Conservation (phyloP, 2,329 filamentous ascomycete genomes). For the Xylariaceae sp. region DNA sequence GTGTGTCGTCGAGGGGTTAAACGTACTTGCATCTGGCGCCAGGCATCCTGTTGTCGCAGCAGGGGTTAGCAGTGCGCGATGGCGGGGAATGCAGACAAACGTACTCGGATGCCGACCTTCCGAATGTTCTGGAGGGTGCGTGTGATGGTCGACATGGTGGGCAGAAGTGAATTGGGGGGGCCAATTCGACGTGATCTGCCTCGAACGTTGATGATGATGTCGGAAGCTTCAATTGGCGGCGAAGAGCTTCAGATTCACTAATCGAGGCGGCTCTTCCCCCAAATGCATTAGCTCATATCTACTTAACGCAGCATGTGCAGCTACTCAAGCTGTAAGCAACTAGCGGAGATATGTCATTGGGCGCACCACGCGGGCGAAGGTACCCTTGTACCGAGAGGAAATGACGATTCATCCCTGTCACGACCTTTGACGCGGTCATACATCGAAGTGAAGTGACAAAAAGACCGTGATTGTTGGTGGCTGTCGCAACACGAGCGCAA, state of each 20-base stretch:
- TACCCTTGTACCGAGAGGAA: background rate
- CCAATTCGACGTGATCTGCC: background rate
- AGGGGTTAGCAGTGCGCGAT: conserved; percentile 34
- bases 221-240: conserved; percentile 17
- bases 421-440: background rate
- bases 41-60: conserved; percentile 66
- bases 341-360: background rate
- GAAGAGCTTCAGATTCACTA: conserved; percentile 11
- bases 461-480: too few relatives aligned
- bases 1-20: conserved; percentile 22
- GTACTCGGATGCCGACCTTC: conserved; percentile 83
- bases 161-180: conserved; percentile 34
- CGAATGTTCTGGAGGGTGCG: conserved; percentile 86
- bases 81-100: conserved; percentile 14
- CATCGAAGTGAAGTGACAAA: too few relatives aligned
- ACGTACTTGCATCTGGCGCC: conserved; percentile 88
- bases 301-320: too few relatives aligned
- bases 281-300: too few relatives aligned
- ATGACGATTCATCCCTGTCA: background rate
- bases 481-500: too few relatives aligned
- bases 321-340: too few relatives aligned
- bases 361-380: too few relatives aligned
- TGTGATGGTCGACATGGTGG: conserved; percentile 82
- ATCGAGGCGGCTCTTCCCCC: too few relatives aligned
- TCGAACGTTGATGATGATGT: conserved; percentile 11